phyloP scores from a whole-genome alignment of 768 basidiomycete genomes.

The Mycena floridula region DNA sequence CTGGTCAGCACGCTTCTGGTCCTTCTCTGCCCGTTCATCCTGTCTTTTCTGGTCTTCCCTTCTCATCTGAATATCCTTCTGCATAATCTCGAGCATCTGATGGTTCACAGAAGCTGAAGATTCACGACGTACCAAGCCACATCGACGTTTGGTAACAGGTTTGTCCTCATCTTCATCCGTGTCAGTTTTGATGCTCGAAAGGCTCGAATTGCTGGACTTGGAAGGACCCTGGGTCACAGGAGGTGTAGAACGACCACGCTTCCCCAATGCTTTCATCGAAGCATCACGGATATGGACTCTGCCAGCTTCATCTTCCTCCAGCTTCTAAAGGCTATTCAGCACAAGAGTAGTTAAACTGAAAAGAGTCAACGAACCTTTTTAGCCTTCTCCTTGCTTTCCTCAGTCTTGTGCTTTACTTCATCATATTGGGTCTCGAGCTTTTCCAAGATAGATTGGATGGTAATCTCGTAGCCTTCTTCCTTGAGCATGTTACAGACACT shows the following conservation, averaged over 20 bases:
- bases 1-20: background rate
- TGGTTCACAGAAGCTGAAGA: no score
- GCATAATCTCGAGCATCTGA: no score
- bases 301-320: background rate
- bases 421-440: slow-evolving; percentile 1
- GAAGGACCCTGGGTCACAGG: no score
- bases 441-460: slow-evolving; percentile 1
- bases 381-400: background rate
- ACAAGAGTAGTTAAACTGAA: background rate
- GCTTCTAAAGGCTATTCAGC: background rate
- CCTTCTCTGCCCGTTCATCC: background rate
- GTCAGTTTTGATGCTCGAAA: no score
- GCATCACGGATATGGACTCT: no score
- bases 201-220: no score
- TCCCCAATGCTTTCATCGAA: no score
- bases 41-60: no score
- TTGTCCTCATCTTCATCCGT: background rate
- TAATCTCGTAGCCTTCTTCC: no score
- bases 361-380: background rate
- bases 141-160: background rate
- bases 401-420: slow-evolving; percentile 2
- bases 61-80: no score
- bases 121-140: background rate
- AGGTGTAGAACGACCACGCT: no score
- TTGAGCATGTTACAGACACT: no score